Conservation (phyloP, 2,329 filamentous ascomycete species). For the Epichloe typhina region DNA sequence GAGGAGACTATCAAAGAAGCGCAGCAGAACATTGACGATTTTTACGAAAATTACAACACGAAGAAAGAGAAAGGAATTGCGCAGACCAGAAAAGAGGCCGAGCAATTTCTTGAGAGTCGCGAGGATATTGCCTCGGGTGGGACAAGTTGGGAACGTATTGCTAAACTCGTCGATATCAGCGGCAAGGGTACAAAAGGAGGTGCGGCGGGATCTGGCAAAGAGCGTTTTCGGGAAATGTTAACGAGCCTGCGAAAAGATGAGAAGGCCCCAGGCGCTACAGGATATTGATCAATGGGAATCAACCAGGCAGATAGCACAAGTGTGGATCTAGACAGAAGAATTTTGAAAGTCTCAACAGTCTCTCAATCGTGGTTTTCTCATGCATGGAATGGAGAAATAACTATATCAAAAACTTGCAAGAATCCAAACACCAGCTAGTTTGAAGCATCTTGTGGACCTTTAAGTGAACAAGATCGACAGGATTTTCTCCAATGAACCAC, state of each 20-base stretch:
- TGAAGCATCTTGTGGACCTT: background rate
- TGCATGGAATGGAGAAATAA: background rate
- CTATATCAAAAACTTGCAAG: background rate
- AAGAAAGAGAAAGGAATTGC: conserved; percentile 91
- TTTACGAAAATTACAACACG: conserved; percentile 98
- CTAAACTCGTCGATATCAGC: conserved; percentile 92
- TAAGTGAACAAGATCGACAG: background rate
- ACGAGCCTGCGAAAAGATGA: conserved; percentile 85
- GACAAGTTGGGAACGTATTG: conserved; percentile 96
- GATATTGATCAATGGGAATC: conserved; percentile 37
- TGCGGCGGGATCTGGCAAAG: conserved; percentile 82
- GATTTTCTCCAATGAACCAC: background rate
- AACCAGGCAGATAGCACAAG: background rate
- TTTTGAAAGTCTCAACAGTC: too few relatives aligned
- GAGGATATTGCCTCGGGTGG: conserved; percentile 91
- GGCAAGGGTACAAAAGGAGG: conserved; percentile 84
- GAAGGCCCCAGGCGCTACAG: conserved; percentile 58
- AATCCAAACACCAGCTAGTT: background rate
- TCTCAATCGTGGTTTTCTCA: background rate
- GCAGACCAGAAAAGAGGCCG: conserved; percentile 81
- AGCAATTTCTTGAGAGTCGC: conserved; percentile 76
- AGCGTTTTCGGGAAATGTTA: conserved; percentile 85
- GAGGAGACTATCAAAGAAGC: conserved; percentile 78
- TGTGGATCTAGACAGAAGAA: background rate
- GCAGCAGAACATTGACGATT: conserved; percentile 91